Base-by-base conservation (phyloP, 768 basidiomycete species). In the Panaeolus cyanescens region DNA sequence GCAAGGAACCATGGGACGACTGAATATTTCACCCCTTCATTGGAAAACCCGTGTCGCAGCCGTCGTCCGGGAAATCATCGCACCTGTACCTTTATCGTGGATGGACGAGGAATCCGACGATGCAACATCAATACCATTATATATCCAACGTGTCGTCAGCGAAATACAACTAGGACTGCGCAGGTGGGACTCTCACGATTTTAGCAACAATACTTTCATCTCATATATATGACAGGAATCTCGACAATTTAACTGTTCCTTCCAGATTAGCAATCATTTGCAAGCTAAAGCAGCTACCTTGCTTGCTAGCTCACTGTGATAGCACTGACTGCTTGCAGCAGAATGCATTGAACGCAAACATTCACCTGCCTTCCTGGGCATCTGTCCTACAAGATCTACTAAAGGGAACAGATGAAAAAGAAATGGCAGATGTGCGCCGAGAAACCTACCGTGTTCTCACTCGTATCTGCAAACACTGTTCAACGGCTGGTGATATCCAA, bases 31-130 rank as follows among this genome's bases (percentile, higher is more conserved):
- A 25, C 63, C 59, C 7, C 62, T 63, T 53, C 28, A 64, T 7
- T 83, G 81, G 81, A 72, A 72, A 31, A 68, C 71, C 68, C 68
- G 64, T 36, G 67, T 78, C 28, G 71, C 67, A 61, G 63, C 62
- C 25, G 64, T 77, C 9, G 66, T 79, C 20, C 67, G 74, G 59
- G 70, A 75, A 1, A 74, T 89, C 39, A 74, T 85, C 19, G 65
- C 75, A 58, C 80, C 83, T 19, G 78, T 82, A 59, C 69, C 77
- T 1, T 65, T 84, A 6, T 67, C 75, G 12, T 89, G 86, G 88
- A 85, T 83, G 79, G 83, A 83, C 25, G 82, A 83, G 53, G 45
- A 50, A 28, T 28, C 45, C n/a, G 85, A 86, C 53, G 75, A 77
- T 40, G 70, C 68, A 8, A 67, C 81, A 19, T 65, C 77, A 1